Percentiles rank a stretch among this genome's conserved stretches.
Evolutionary conservation across 1,284 basidiomycete species (phyloP).

Genomic region (Mycena sp.): DNA sequence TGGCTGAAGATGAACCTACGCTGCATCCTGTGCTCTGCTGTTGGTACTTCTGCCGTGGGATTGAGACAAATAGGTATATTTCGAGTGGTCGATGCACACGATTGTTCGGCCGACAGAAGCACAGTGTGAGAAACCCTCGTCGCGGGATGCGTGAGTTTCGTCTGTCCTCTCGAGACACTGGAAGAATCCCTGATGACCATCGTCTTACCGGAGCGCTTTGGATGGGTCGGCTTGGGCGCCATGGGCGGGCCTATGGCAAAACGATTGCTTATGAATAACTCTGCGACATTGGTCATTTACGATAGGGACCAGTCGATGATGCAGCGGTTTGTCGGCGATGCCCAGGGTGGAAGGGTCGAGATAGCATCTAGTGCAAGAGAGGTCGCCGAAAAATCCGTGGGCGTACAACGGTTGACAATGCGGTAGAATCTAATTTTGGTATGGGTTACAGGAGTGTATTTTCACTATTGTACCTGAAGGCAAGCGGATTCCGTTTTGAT

Average conservation of each 20-base stretch:
- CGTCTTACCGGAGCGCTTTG: slow-evolving; percentile 38
- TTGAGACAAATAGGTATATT: background rate
- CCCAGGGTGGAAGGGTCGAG: slow-evolving; percentile 31
- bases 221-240: slow-evolving; percentile 51
- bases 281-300: slow-evolving; percentile 41
- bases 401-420: slow-evolving; percentile 16
- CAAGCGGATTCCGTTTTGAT: background rate
- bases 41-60: background rate
- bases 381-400: slow-evolving; percentile 46
- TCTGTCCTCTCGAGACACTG: no score
- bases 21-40: no score
- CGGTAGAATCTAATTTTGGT: background rate
- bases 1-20: background rate
- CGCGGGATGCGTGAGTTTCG: background rate
- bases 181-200: slow-evolving; percentile 16
- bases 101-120: slow-evolving; percentile 14
- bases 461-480: slow-evolving; percentile 53
- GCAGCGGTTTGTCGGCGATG: slow-evolving; percentile 38
- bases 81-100: slow-evolving; percentile 5
- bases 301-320: slow-evolving; percentile 43
- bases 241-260: slow-evolving; percentile 54
- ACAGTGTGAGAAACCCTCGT: slow-evolving; percentile 4
- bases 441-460: slow-evolving; percentile 42
- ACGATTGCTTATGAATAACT: slow-evolving; percentile 43
- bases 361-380: slow-evolving; percentile 42